phyloP scores from a whole-genome alignment of 139 green algal species.

The Micractinium conductrix region DNA sequence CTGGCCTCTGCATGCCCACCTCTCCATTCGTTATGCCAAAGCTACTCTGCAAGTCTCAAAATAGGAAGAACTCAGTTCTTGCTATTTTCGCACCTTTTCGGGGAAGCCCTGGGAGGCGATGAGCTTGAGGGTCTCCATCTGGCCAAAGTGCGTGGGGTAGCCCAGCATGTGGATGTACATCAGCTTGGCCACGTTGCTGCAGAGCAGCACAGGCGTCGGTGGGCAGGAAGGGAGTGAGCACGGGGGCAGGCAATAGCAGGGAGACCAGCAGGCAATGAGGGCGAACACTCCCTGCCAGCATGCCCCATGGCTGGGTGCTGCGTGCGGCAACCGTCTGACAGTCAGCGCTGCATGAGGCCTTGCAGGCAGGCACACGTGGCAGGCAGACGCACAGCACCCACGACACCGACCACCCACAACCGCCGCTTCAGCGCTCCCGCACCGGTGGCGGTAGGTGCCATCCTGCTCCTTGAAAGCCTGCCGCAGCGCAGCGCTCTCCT shows the following conservation, averaged over 20 bases:
- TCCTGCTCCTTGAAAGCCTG: conserved; percentile 87
- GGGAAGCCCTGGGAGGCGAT: conserved; percentile 85
- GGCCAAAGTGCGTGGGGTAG: conserved; percentile 99
- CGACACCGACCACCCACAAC: not conserved
- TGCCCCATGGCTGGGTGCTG: too few relatives aligned
- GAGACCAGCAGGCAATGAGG: not conserved
- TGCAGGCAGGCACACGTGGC: too few relatives aligned
- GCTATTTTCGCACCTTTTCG: conserved; percentile 90
- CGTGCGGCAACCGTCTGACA: not conserved
- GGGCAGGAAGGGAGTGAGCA: not conserved
- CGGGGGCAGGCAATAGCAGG: not conserved
- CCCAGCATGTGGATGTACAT: conserved; percentile 99
- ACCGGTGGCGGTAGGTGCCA: conserved; percentile 54
- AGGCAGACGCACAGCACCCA: too few relatives aligned
- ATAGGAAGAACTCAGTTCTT: too few relatives aligned
- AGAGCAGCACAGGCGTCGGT: conserved; percentile 30
- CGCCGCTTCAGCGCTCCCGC: not conserved
- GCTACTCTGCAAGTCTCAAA: not conserved
- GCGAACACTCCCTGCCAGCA: too few relatives aligned
- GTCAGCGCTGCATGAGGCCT: not conserved
- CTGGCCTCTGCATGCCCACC: too few relatives aligned
- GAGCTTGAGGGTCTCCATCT: conserved; percentile 99
- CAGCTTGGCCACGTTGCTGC: conserved; percentile 98
- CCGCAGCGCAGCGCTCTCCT: conserved; percentile 93
- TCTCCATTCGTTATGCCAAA: not conserved